Percentiles rank a stretch among this genome's conserved stretches.
These are phyloP conservation scores for Rhinocladiella mackenziei DNA, from an alignment of 2,329 filamentous ascomycete species.

Conservation along the genomic window DNA sequence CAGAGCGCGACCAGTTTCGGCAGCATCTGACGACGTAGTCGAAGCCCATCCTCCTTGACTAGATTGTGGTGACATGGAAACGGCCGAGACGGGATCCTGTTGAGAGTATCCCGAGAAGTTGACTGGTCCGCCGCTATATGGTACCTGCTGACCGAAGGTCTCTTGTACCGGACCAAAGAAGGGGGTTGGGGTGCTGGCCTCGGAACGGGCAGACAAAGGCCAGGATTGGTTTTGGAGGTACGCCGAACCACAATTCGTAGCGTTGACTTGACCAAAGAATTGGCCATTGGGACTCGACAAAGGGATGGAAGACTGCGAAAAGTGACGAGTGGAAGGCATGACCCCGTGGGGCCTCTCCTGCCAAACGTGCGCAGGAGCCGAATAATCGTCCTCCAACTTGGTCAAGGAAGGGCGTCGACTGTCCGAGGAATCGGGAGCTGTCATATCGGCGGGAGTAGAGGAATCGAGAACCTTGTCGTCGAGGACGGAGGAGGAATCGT, in stretches of 20 bases:
- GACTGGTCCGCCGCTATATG: slow-evolving; percentile 36
- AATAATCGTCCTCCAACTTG: slow-evolving; percentile 50
- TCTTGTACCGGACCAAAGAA: slow-evolving; percentile 61
- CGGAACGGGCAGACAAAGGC: slow-evolving; percentile 63
- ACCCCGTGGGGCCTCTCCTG: slow-evolving; percentile 46
- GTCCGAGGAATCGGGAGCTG: slow-evolving; percentile 40
- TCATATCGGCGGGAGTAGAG: slow-evolving; percentile 44
- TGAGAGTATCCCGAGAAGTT: slow-evolving; percentile 42
- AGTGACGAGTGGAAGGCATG: slow-evolving; percentile 40
- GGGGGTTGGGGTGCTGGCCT: slow-evolving; percentile 69
- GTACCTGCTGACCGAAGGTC: slow-evolving; percentile 48
- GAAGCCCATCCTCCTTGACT: slow-evolving; percentile 54
- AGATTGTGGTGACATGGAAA: slow-evolving; percentile 59
- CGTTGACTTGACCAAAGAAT: slow-evolving; percentile 62
- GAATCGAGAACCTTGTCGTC: slow-evolving; percentile 51
- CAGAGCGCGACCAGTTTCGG: slow-evolving; percentile 36
- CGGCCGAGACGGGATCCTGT: slow-evolving; percentile 48
- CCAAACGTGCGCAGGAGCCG: slow-evolving; percentile 51
- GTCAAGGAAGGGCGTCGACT: slow-evolving; percentile 45
- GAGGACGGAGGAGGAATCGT: slow-evolving; percentile 52
- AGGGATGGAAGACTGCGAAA: slow-evolving; percentile 43
- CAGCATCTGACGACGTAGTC: slow-evolving; percentile 42
- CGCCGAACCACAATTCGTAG: slow-evolving; percentile 42
- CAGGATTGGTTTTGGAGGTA: slow-evolving; percentile 53
- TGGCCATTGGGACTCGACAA: slow-evolving; percentile 49